These are phyloP conservation scores for Hypholoma fasciculare DNA, from an alignment of 768 basidiomycete species.

Conservation along the genomic window DNA sequence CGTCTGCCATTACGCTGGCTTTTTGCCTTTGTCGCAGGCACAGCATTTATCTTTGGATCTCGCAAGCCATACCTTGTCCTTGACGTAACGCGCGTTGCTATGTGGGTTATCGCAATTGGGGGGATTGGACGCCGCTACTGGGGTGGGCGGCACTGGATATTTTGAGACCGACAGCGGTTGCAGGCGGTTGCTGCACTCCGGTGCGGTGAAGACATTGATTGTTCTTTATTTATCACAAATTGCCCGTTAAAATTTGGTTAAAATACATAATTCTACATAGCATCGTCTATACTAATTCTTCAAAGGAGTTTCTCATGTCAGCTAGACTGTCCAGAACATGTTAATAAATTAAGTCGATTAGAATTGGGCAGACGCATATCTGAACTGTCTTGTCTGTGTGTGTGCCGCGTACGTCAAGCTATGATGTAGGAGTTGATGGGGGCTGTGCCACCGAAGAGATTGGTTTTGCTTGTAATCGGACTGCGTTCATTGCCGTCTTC, in stretches of 20 bases:
- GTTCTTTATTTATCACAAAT: too few relatives aligned
- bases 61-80: slow-evolving; percentile 65
- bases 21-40: slow-evolving; percentile 45
- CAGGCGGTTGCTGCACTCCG: background rate
- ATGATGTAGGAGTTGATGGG: background rate
- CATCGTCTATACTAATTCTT: background rate
- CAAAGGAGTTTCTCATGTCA: background rate
- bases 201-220: too few relatives aligned
- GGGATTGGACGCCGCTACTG: slow-evolving; percentile 53
- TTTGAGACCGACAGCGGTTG: background rate
- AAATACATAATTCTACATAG: background rate
- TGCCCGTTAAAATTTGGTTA: background rate
- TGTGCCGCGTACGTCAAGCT: too few relatives aligned
- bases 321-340: background rate
- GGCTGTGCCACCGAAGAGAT: background rate
- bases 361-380: too few relatives aligned
- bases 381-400: too few relatives aligned
- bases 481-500: background rate
- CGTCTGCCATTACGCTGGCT: slow-evolving; percentile 51
- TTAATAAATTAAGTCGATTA: background rate
- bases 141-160: slow-evolving; percentile 38
- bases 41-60: slow-evolving; percentile 70
- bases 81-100: slow-evolving; percentile 52
- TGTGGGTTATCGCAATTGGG: slow-evolving; percentile 44
- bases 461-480: background rate